A percentile compares a stretch with the other conserved stretches of the same genome.
Conservation (phyloP, 805 yeast genomes). For the Cyberlindnera mississippiensis region DNA sequence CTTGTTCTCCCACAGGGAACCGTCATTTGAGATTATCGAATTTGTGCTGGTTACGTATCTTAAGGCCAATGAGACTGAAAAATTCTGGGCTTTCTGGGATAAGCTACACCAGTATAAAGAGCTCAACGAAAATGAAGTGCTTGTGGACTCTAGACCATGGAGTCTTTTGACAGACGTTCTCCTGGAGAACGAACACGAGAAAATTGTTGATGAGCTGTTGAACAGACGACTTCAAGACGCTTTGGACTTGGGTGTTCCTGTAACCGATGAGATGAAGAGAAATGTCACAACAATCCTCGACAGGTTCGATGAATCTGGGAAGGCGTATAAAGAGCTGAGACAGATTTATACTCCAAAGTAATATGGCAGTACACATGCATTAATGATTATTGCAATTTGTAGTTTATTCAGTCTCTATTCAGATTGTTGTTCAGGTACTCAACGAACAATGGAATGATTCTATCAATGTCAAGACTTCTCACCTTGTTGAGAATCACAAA, state of each 20-base stretch:
- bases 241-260: slow-evolving; percentile 5
- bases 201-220: slow-evolving; percentile 15
- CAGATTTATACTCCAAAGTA: too few species aligned
- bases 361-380: not conserved
- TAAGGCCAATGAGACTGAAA: slow-evolving; percentile 14
- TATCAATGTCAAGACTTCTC: slow-evolving; percentile 63
- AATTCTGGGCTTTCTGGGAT: slow-evolving; percentile 23
- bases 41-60: slow-evolving; percentile 20
- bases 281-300: slow-evolving; percentile 7
- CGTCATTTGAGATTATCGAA: slow-evolving; percentile 9
- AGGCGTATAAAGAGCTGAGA: slow-evolving; percentile 8
- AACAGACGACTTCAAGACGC: slow-evolving; percentile 11
- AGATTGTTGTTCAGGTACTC: slow-evolving; percentile 67
- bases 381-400: not conserved
- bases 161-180: slow-evolving; percentile 11
- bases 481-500: slow-evolving; percentile 78
- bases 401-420: slow-evolving; percentile 22
- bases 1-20: slow-evolving; percentile 7
- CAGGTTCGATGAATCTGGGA: slow-evolving; percentile 15
- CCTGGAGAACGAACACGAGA: slow-evolving; percentile 15
- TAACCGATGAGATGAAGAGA: slow-evolving; percentile 5
- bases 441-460: slow-evolving; percentile 70
- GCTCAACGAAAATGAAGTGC: not conserved
- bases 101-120: slow-evolving; percentile 3
- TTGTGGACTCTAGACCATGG: slow-evolving; percentile 26